Base-by-base conservation (phyloP, 345 rosid genomes). In the Tarenaya hassleriana region DNA sequence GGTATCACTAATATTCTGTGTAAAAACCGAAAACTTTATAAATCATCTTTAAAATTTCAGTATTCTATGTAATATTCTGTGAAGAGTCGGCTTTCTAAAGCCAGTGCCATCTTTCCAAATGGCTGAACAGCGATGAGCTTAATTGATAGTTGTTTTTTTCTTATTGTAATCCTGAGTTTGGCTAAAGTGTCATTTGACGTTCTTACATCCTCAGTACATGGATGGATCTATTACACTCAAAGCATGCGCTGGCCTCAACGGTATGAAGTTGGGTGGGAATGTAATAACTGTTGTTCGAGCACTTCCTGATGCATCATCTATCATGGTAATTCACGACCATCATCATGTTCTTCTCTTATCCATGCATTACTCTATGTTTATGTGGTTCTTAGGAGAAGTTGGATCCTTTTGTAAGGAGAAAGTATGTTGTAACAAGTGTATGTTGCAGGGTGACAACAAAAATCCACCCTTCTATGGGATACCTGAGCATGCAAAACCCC, bases 231-330 rank as follows among this genome's bases (percentile, higher is more conserved):
- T 75, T 48, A 69, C 97, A 47, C 63, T 29, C 63, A 92, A 71
- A 80, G 97, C 97, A 40, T 85, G 95, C 71, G 91, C 77, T 42
- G 94, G 86, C 51, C 75, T 92, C 38, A 88, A 83, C 71, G 97
- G 98, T 38, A 75, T 88, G 88, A 88, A 81, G 74, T 66, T 92
- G 54, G 97, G 94, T 60, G 97, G 95, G 60, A 77, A 78, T 75
- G 73, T 77, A 42, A 48, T 92, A 52, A 83, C 86, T 66, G 94
- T 71, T n/a, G 86, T 85, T 64, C 91, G 76, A 70, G 86, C 82
- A 69, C 47, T 66, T 68, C 78, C 77, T 10, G 33, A 71, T 60
- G 56, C 70, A 54, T 64, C 71, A 47, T 56, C 65, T 1, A n/a
- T 61, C 37, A 18, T 41, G 90, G 90, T 92, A 85, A 55, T 60